A percentile compares a stretch with the other conserved stretches of the same genome.
Evolutionary conservation across 2,329 filamentous ascomycete species (phyloP).

Genomic region (Ophiostoma perfectum): DNA sequence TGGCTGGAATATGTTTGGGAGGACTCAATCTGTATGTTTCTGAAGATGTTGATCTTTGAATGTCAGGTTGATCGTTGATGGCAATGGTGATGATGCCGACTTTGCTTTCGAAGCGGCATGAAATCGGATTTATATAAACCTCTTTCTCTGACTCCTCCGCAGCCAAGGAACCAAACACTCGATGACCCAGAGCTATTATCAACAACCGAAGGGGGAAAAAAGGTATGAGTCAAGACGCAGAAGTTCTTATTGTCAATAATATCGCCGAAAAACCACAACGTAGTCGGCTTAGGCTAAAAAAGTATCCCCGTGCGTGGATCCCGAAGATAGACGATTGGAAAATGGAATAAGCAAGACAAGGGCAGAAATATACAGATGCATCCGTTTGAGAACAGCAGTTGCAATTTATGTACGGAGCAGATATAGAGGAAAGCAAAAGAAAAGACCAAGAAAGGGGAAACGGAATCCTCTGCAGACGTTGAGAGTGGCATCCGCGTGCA

Average conservation of each 20-base stretch:
- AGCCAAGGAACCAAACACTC: not conserved
- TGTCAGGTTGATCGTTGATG: too few relatives aligned
- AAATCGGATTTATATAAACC: too few relatives aligned
- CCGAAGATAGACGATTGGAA: not conserved
- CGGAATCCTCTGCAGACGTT: not conserved
- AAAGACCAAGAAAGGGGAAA: not conserved
- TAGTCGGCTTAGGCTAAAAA: not conserved
- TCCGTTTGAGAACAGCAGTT: too few relatives aligned
- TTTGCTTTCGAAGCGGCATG: too few relatives aligned
- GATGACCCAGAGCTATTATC: not conserved
- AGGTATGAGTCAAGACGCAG: not conserved
- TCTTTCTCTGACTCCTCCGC: too few relatives aligned
- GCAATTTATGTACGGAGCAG: not conserved
- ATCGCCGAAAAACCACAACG: slow-evolving; percentile 12
- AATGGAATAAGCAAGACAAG: slow-evolving; percentile 4
- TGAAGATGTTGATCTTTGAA: not conserved
- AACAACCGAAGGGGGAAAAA: not conserved
- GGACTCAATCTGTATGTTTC: too few relatives aligned
- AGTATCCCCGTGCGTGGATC: slow-evolving; percentile 14
- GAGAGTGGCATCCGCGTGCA: not conserved
- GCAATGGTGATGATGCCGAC: too few relatives aligned
- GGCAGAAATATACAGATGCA: not conserved
- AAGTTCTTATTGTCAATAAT: not conserved
- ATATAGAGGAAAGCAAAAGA: not conserved
- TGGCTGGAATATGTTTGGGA: not conserved